Conservation (phyloP, 179 eudicot genomes). For the Dionaea muscipula region DNA sequence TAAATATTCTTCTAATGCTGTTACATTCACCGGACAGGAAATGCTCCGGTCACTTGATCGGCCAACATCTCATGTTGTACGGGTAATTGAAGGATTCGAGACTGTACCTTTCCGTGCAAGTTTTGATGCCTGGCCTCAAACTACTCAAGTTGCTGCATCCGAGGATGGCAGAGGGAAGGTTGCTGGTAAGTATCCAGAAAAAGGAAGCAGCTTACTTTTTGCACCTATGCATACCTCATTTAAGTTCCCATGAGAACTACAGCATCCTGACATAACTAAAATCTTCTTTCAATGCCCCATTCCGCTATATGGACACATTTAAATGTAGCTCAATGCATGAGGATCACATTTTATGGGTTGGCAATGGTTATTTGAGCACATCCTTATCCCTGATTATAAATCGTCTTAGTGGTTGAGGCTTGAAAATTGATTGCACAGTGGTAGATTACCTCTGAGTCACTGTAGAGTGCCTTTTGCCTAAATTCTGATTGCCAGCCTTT, state of each 20-base stretch:
- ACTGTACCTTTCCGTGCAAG: slow-evolving; percentile 54
- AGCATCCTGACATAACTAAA: too few relatives aligned
- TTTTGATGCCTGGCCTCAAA: slow-evolving; percentile 73
- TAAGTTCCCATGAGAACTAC: background rate
- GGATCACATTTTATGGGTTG: too few relatives aligned
- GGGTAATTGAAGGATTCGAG: slow-evolving; percentile 80
- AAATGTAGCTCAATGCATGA: too few relatives aligned
- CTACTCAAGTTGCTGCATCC: slow-evolving; percentile 43
- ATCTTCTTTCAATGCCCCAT: too few relatives aligned
- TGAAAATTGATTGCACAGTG: background rate
- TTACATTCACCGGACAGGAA: slow-evolving; percentile 27
- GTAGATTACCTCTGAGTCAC: background rate
- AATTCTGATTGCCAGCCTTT: background rate
- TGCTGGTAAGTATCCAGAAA: slow-evolving; percentile 52
- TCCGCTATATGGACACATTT: too few relatives aligned
- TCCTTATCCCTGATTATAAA: background rate
- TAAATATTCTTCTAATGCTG: slow-evolving; percentile 1
- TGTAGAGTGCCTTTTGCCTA: background rate
- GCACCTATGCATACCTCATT: background rate
- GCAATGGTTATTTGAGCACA: background rate
- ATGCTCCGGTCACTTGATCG: slow-evolving; percentile 37
- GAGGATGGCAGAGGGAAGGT: slow-evolving; percentile 97
- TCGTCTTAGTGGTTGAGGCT: background rate
- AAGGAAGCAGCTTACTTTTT: background rate
- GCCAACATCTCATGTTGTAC: slow-evolving; percentile 40